Evolutionary conservation across 1,139 yeast species (phyloP).

Genomic region (Magnusiomyces ingens): DNA sequence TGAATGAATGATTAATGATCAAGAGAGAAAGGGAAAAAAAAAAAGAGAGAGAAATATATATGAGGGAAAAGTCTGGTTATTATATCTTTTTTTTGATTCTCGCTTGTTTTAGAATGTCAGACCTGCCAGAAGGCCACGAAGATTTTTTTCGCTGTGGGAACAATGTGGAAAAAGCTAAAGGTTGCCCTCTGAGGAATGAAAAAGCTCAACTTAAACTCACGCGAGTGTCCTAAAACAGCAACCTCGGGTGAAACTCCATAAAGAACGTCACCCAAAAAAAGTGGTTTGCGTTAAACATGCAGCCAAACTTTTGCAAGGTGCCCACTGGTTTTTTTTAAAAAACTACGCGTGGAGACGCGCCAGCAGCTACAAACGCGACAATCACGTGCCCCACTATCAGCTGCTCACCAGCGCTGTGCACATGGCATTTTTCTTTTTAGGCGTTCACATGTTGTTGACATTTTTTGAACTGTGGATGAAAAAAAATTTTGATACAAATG

Average conservation of each 20-base stretch:
- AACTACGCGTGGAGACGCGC: not conserved
- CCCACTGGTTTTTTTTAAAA: not conserved
- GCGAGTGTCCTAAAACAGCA: not conserved
- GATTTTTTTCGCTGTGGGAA: not conserved
- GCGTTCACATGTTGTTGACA: too few species aligned
- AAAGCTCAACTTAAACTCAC: not conserved
- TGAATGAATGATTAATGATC: not conserved
- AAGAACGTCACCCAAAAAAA: not conserved
- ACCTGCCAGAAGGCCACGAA: too few species aligned
- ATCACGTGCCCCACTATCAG: not conserved
- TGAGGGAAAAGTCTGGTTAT: not conserved
- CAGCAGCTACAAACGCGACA: too few species aligned
- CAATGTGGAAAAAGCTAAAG: not conserved
- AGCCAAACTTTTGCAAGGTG: not conserved
- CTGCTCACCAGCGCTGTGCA: too few species aligned
- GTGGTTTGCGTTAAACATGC: not conserved
- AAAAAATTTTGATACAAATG: too few species aligned
- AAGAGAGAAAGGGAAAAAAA: not conserved
- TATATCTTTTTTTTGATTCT: not conserved
- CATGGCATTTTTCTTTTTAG: too few species aligned
- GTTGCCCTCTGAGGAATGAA: not conserved
- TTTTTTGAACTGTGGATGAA: too few species aligned
- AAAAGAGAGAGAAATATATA: constrained; percentile 1
- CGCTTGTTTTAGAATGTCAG: too few species aligned
- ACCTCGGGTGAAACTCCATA: not conserved